phyloP scores from a whole-genome alignment of 257 asterid species.

The Cordia subcordata region DNA sequence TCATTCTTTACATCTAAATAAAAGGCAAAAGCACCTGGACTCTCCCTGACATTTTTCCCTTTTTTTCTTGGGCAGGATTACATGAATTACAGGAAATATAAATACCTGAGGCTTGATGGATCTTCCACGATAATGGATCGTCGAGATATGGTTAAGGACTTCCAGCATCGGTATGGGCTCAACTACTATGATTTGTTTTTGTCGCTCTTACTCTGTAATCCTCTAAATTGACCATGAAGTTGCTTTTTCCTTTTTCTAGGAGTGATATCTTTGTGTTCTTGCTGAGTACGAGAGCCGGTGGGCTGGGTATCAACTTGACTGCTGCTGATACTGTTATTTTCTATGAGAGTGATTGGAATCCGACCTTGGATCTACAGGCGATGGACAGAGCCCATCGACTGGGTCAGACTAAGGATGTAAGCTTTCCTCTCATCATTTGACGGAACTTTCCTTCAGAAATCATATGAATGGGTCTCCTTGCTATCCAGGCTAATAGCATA shows the following conservation, averaged over 20 bases:
- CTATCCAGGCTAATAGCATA: too few relatives aligned
- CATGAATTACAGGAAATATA: slow-evolving; percentile 86
- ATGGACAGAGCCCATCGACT: slow-evolving; percentile 99
- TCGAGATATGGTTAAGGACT: slow-evolving; percentile 96
- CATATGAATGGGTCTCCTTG: too few relatives aligned
- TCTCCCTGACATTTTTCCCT: slow-evolving; percentile 11
- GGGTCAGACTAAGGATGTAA: slow-evolving; percentile 91
- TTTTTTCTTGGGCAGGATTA: slow-evolving; percentile 88
- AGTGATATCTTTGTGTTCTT: slow-evolving; percentile 88
- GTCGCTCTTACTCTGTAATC: not conserved
- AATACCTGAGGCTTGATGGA: slow-evolving; percentile 93
- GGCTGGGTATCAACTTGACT: slow-evolving; percentile 94
- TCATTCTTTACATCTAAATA: not conserved
- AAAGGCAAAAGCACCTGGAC: not conserved
- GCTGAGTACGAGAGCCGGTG: slow-evolving; percentile 99
- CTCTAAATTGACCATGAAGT: not conserved
- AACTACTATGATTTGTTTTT: not conserved
- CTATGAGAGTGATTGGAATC: slow-evolving; percentile 99
- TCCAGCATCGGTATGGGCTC: slow-evolving; percentile 78
- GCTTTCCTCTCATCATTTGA: slow-evolving; percentile 21
- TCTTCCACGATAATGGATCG: slow-evolving; percentile 92
- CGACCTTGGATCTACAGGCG: slow-evolving; percentile 94
- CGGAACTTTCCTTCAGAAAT: not conserved
- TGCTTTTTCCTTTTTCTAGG: slow-evolving; percentile 33
- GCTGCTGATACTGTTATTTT: slow-evolving; percentile 98